Conservation (phyloP, 306 rosid genomes). For the Glycine soja region DNA sequence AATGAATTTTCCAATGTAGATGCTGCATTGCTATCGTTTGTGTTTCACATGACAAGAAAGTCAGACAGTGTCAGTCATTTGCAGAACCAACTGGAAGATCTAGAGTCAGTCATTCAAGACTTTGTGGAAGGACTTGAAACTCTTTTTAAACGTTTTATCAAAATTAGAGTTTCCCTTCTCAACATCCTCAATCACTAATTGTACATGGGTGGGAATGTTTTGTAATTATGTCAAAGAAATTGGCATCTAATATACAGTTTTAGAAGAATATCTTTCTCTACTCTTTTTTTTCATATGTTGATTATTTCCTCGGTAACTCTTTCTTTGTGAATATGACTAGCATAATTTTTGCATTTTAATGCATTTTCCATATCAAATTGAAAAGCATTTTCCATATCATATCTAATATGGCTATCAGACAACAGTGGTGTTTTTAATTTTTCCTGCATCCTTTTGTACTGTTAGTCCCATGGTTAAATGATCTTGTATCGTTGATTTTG, state of each 20-base stretch:
- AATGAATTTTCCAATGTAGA: slow-evolving; percentile 61
- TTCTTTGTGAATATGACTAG: not conserved
- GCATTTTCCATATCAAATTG: slow-evolving; percentile 20
- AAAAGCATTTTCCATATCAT: not conserved
- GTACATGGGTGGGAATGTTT: slow-evolving; percentile 13
- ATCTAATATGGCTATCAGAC: not conserved
- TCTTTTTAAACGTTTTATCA: slow-evolving; percentile 55
- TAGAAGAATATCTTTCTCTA: slow-evolving; percentile 24
- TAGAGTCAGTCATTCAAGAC: slow-evolving; percentile 57
- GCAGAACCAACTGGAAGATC: slow-evolving; percentile 48
- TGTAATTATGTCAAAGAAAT: slow-evolving; percentile 40
- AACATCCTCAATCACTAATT: slow-evolving; percentile 59
- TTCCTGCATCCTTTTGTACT: not conserved
- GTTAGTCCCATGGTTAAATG: slow-evolving; percentile 11
- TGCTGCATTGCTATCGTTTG: slow-evolving; percentile 58
- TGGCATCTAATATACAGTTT: slow-evolving; percentile 39
- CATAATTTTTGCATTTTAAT: slow-evolving; percentile 3
- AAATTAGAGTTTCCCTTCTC: slow-evolving; percentile 58
- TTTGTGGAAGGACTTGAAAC: slow-evolving; percentile 54
- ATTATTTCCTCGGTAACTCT: slow-evolving; percentile 8
- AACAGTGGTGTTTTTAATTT: not conserved
- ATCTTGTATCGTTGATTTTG: not conserved
- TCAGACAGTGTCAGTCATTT: slow-evolving; percentile 44
- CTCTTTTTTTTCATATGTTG: not conserved
- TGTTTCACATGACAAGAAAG: slow-evolving; percentile 44